Percentiles rank a stretch among this genome's conserved stretches.
phyloP scores from a whole-genome alignment of 192 early-diverging fungal genomes.

The Dimargaris verticillata region DNA sequence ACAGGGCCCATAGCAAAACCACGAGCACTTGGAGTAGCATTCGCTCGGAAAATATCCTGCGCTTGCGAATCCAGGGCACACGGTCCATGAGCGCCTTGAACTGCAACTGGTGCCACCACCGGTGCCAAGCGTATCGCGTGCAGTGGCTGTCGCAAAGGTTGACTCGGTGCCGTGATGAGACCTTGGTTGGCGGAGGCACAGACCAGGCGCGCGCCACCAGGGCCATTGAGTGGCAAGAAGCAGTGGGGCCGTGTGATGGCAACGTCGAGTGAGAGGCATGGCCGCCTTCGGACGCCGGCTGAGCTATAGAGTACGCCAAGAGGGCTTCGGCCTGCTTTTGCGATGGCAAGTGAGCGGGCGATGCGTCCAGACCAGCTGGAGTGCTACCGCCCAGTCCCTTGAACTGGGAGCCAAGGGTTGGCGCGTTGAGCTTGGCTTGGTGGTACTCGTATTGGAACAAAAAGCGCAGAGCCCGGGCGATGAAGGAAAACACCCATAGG shows the following conservation, averaged over 20 bases:
- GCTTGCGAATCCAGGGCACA: slow-evolving; percentile 9
- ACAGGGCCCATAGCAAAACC: slow-evolving; percentile 2
- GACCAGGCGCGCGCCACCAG: neutral
- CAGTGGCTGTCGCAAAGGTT: neutral
- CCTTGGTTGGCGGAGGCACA: neutral
- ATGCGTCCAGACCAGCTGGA: slow-evolving; percentile 1
- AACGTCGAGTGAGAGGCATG: neutral
- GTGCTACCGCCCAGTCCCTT: no score
- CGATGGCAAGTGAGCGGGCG: neutral
- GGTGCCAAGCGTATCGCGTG: neutral
- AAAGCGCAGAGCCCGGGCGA: slow-evolving; percentile 9
- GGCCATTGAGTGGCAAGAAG: neutral
- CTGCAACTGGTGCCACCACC: neutral
- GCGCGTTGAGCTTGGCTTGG: slow-evolving; percentile 7
- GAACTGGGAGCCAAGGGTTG: neutral
- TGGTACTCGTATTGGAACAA: slow-evolving; percentile 13
- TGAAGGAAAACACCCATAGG: slow-evolving; percentile 11
- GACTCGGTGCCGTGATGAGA: neutral
- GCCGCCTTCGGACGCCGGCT: neutral
- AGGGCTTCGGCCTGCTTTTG: neutral
- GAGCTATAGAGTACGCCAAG: neutral
- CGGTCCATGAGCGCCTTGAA: slow-evolving; percentile 3
- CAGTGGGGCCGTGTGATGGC: neutral
- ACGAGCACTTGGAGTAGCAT: neutral
- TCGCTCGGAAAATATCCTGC: slow-evolving; percentile 2